Base-by-base conservation (phyloP, 768 basidiomycete genomes). In the Termitomyces sp. region DNA sequence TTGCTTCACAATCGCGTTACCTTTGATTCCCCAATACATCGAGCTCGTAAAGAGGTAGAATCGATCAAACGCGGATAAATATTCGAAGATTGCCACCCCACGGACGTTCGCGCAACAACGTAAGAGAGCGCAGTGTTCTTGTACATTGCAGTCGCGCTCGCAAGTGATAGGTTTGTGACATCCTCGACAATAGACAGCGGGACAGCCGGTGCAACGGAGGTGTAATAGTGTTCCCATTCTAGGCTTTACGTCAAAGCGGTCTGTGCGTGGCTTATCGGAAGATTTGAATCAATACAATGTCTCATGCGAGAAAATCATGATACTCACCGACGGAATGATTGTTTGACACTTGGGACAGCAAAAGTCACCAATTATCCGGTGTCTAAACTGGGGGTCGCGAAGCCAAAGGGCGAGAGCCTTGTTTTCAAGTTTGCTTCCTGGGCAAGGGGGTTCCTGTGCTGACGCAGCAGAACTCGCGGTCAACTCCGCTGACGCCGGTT, bases 21-120 rank as follows among this genome's bases (percentile, higher is more conserved):
- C 3, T n/a, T 15, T 12, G 31, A 43, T 42, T 6, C 6, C 7
- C 15, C 42, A 37, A 32, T 55, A 47, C n/a, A 37, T 12, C 12
- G 15, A 5, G 42, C 46, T 14, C 4, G 32, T 3, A 2, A 9
- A 8, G 25, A 60, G 48, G n/a, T 48, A 63, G 2, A 34, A 32
- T 9, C 43, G n/a, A 52, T 60, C 63, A 34, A 60, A 64, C 2
- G 25, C 36, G 38, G 59, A 52, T 17, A 64, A 46, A 8, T 54
- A 51, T 55, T 64, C 59, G 25, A 60, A 64, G n/a, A 64, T 57
- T 0, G 60, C 60, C 46, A 64, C 17, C 25, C 56, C 63, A 38
- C 63, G 63, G 14, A 55, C 59, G 12, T 60, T 48, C 2, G 60
- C 46, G 25, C 63, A 60, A 7, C 63, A 60, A 5, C 31, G 1